A percentile compares a stretch with the other conserved stretches of the same genome.
These are phyloP conservation scores for Auriscalpium orientale DNA, from an alignment of 768 basidiomycete species.

Conservation along the genomic window DNA sequence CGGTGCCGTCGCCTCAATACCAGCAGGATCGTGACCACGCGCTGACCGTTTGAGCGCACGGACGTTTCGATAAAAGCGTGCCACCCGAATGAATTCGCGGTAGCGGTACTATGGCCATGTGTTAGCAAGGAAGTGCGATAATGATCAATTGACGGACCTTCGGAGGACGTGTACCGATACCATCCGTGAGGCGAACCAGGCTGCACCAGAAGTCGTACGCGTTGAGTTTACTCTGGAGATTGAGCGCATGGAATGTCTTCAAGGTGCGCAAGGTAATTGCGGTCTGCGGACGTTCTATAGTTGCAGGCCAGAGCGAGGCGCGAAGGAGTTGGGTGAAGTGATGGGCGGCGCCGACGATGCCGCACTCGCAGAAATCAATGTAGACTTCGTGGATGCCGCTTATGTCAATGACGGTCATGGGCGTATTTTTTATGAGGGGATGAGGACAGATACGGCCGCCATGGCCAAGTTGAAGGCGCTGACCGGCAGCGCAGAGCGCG, in stretches of 20 bases:
- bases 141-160: background rate
- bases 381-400: background rate
- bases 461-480: background rate
- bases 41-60: slow-evolving; percentile 1
- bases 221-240: background rate
- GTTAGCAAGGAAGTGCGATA: background rate
- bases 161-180: background rate
- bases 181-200: background rate
- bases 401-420: too few species aligned
- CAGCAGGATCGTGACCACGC: background rate
- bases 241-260: background rate
- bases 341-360: background rate
- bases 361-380: background rate
- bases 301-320: background rate
- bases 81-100: background rate
- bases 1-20: background rate
- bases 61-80: background rate
- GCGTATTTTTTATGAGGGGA: background rate
- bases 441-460: background rate
- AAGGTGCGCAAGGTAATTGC: background rate
- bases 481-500: background rate
- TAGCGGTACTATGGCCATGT: background rate
- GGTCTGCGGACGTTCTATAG: background rate
- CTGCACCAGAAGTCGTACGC: background rate
- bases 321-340: background rate